Percentiles rank a stretch among this genome's conserved stretches.
Evolutionary conservation across 1,139 yeast genomes (phyloP).

Genomic region (Candida frijolesensis): DNA sequence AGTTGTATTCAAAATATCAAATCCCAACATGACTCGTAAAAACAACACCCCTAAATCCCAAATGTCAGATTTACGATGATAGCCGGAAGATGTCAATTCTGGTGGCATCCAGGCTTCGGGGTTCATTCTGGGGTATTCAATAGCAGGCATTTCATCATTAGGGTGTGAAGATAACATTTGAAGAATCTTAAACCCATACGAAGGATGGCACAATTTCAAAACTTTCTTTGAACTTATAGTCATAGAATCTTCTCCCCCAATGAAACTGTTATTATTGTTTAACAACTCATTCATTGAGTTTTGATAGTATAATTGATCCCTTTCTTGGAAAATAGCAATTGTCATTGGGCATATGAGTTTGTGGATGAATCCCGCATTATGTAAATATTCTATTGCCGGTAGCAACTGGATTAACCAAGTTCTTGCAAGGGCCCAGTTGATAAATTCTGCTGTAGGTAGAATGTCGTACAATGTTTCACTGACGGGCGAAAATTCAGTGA

Average conservation of each 20-base stretch:
- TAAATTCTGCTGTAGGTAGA: conserved; percentile 65
- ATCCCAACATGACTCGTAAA: conserved; percentile 69
- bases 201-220: conserved; percentile 67
- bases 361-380: conserved; percentile 79
- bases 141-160: conserved; percentile 23
- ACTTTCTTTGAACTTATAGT: conserved; percentile 21
- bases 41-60: conserved; percentile 90
- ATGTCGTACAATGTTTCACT: conserved; percentile 66
- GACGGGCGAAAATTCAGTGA: conserved; percentile 63
- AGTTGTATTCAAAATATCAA: conserved; percentile 41
- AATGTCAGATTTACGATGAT: conserved; percentile 81
- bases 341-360: conserved; percentile 66
- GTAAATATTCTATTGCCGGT: conserved; percentile 82
- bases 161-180: conserved; percentile 59
- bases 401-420: conserved; percentile 86
- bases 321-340: conserved; percentile 35
- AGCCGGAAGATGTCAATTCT: conserved; percentile 50
- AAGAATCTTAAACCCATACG: conserved; percentile 69
- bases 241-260: not conserved
- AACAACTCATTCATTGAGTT: conserved; percentile 8
- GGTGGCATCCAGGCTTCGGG: conserved; percentile 74
- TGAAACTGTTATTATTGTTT: not conserved
- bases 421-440: conserved; percentile 75
- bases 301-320: conserved; percentile 16
- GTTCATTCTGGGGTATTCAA: conserved; percentile 17